phyloP scores from a whole-genome alignment of 2,329 filamentous ascomycete genomes.

The Fusarium sp. region DNA sequence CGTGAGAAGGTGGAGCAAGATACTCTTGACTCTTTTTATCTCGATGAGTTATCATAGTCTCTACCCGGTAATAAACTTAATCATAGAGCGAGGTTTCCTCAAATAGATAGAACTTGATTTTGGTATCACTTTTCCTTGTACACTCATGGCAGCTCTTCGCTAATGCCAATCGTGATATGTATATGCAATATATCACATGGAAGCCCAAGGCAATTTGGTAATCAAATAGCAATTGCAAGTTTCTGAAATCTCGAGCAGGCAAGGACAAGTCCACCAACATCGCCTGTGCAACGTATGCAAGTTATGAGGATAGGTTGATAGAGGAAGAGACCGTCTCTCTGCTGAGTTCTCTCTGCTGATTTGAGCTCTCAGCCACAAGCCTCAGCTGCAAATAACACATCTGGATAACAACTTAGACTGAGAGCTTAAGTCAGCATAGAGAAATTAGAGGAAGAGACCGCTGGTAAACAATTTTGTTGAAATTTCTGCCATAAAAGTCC shows the following conservation, averaged over 20 bases:
- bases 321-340: not conserved
- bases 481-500: not conserved
- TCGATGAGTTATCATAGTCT: not conserved
- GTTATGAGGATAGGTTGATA: not conserved
- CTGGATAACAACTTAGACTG: too few species aligned
- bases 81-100: not conserved
- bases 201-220: too few species aligned
- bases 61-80: not conserved
- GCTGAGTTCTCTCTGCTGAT: too few species aligned
- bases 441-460: not conserved
- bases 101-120: fast-evolving
- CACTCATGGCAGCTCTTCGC: too few species aligned
- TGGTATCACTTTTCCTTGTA: not conserved
- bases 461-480: not conserved
- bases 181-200: not conserved
- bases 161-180: not conserved
- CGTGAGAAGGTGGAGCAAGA: not conserved
- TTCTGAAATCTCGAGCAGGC: not conserved
- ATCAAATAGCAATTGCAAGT: not conserved
- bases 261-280: fast-evolving
- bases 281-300: not conserved
- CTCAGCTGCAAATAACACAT: too few species aligned
- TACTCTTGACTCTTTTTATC: not conserved
- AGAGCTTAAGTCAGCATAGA: too few species aligned
- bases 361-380: too few species aligned